Evolutionary conservation across 2,329 filamentous ascomycete species (phyloP), one percentile per base, ranked within the genome.

Genomic region (Lecanosticta acicola): DNA sequence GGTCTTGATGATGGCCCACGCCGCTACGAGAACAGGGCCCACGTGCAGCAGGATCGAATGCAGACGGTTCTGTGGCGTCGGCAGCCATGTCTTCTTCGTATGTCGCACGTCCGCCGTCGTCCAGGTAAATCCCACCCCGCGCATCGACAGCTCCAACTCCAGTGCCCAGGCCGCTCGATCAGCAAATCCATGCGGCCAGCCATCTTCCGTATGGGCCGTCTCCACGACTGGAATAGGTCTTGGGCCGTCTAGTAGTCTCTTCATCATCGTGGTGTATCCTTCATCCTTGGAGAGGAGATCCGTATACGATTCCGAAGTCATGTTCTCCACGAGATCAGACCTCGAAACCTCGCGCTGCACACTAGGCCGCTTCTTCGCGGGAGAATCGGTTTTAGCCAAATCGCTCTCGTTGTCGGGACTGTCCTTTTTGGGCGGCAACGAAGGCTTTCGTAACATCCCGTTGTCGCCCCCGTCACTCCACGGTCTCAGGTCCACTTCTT

Each of bases 71-170:
- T 52, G 44, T 7, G 67, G 59, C 2, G 65, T 70, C 0, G 69
- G 69, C 3, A 70, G 53, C 69, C 69, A 71, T 0, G 68, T 71
- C 51, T 67, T 66, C 24, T 64, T 64, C 3, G 68, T 69, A 50
- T 72, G 69, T 8, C 69, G 63, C 2, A 71, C 68, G 43, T 72
- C 69, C 4, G 69, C 69, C 1, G 68, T 71, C 16, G 66, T 69
- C 69, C 68, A 71, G 0, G 68, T 70, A 53, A 72, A 71, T 33
- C 69, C 69, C 4, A 68, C 66, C 14, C 69, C 69, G 11, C 69
- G 62, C 69, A 72, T 72, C 32, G 60, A 65, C 2, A 71, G 57
- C 51, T 71, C 68, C 18, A 72, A 60, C 51, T 71, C 69, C 5
- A 71, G 57, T 3, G 69, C 69, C 69, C 68, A 72, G 4, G 66